Evolutionary conservation across 2,329 filamentous ascomycete genomes (phyloP), one percentile per base, ranked within the genome.

Genomic region (Fusarium oligoseptatum): DNA sequence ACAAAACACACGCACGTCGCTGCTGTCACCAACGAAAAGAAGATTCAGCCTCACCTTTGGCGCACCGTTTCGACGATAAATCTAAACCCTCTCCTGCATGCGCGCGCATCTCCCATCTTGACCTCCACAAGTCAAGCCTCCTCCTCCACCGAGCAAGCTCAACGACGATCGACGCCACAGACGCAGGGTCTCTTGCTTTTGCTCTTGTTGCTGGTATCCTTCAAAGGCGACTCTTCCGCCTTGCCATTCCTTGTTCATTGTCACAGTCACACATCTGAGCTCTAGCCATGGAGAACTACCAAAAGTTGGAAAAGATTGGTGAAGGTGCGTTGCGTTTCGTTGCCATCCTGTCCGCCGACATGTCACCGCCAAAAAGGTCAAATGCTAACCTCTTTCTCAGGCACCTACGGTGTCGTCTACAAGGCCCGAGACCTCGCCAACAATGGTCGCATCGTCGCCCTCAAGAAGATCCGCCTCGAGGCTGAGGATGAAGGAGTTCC

Each of bases 391-490:
- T 22, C 29, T 11, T 58, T 24, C 27, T 4, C 62, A 97, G 95
- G 95, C 80, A 98, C 95, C 17, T 98, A 98, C 82, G 95, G 95
- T 83, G 95, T 98, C 73, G 95, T 98, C 73, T 98, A 98, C 90
- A 97, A 97, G 85, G 95, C 95, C 69, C 92, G 93, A 76, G 95
- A 98, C 83, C 92, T 98, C 70, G 90, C 90, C 76, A 92, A 95
- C 80, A 89, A 89, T 76, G 94, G 94, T 80, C 93, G 94, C 79
- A 97, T 98, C 78, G 95, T 98, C 74, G 95, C 95, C 24, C 87
- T 98, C 77, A 98, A 98, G 89, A 98, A 98, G 87, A 98, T 98
- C 80, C 93, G 95, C 74, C 93, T 98, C 79, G 95, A 98, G 82
- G 95, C 95, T 73, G 95, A 98, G 86, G 95, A 98, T 86, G 95